Percentiles rank a stretch among this genome's conserved stretches.
Evolutionary conservation across 2,329 filamentous ascomycete genomes (phyloP).

Genomic region (Teratosphaeria viscida): DNA sequence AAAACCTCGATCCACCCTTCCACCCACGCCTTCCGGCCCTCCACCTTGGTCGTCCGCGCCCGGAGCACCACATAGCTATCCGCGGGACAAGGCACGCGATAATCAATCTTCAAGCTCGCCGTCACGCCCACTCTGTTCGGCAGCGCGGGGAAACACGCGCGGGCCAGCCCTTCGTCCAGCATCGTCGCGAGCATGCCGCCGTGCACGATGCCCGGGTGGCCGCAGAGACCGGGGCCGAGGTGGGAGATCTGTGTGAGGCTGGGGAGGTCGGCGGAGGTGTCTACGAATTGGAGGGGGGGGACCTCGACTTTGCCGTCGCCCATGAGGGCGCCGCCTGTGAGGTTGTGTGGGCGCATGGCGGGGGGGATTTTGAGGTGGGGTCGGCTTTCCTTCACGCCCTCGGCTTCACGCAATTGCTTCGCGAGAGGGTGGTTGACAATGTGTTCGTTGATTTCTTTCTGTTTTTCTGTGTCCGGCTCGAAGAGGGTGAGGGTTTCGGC

Average conservation of each 20-base stretch:
- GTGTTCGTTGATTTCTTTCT: conserved; percentile 53
- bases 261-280: conserved; percentile 47
- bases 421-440: conserved; percentile 70
- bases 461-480: conserved; percentile 43
- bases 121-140: conserved; percentile 81
- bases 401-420: conserved; percentile 53
- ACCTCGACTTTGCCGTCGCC: conserved; percentile 68
- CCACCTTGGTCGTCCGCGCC: conserved; percentile 71
- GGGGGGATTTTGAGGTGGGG: conserved; percentile 80
- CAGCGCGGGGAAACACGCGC: conserved; percentile 78
- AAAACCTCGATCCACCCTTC: conserved; percentile 77
- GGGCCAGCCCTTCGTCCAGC: conserved; percentile 78
- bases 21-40: conserved; percentile 92
- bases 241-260: conserved; percentile 58
- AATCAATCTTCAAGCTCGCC: conserved; percentile 72
- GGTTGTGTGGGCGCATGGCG: conserved; percentile 57
- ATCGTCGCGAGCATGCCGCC: conserved; percentile 86
- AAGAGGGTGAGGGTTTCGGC: conserved; percentile 63
- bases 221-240: conserved; percentile 70
- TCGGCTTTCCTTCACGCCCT: conserved; percentile 62
- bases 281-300: conserved; percentile 68
- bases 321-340: conserved; percentile 71
- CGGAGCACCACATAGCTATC: conserved; percentile 65
- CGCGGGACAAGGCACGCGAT: conserved; percentile 68
- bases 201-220: conserved; percentile 83